phyloP scores from a whole-genome alignment of 2,329 filamentous ascomycete species.

The Cladosporium austrohemisphaericum region DNA sequence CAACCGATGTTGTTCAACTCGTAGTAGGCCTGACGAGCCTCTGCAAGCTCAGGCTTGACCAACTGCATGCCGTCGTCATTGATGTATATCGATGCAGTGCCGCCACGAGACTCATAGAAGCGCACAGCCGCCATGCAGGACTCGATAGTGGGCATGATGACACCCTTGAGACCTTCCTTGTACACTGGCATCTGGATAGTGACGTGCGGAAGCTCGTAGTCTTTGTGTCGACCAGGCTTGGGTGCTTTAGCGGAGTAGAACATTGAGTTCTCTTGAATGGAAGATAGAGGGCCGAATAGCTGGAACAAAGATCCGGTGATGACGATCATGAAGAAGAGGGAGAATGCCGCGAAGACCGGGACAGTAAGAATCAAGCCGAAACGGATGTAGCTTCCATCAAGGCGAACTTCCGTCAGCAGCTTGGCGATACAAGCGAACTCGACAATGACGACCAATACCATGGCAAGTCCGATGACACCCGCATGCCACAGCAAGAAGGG shows the following conservation, averaged over 20 bases:
- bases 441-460: conserved; percentile 14
- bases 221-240: conserved; percentile 13
- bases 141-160: conserved; percentile 73
- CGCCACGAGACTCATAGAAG: conserved; percentile 72
- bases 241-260: conserved; percentile 66
- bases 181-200: conserved; percentile 81
- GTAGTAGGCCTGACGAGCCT: conserved; percentile 46
- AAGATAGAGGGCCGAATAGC: conserved; percentile 69
- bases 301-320: conserved; percentile 73
- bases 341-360: conserved; percentile 49
- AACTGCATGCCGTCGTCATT: conserved; percentile 73
- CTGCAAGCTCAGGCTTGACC: conserved; percentile 48
- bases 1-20: conserved; percentile 50
- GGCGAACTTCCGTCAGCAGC: conserved; percentile 14
- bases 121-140: conserved; percentile 75
- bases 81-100: conserved; percentile 73
- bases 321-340: conserved; percentile 75
- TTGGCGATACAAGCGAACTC: conserved; percentile 15
- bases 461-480: conserved; percentile 10
- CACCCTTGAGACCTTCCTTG: conserved; percentile 72
- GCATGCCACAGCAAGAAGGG: conserved; percentile 13
- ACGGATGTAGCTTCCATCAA: conserved; percentile 12
- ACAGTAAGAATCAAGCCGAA: conserved; percentile 13
- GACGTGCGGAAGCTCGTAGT: conserved; percentile 60
- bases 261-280: conserved; percentile 69